phyloP scores from a whole-genome alignment of 768 basidiomycete genomes.

The Suillus paluster region DNA sequence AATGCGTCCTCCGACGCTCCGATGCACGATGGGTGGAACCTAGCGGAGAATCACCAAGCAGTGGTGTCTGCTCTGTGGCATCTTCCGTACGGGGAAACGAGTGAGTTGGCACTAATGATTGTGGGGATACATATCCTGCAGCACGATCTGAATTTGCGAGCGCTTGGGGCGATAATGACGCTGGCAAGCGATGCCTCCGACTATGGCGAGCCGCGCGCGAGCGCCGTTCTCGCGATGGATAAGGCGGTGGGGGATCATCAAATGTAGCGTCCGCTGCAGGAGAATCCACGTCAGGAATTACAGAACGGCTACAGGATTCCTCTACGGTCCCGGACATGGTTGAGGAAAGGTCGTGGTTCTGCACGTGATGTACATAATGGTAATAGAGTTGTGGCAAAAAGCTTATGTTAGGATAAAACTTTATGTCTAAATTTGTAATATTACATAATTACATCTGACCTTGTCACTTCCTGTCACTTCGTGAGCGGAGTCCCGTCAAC shows the following conservation, averaged over 20 bases:
- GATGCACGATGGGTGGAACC: constrained; percentile 26
- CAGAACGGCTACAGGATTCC: neutral
- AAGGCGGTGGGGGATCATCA: constrained; percentile 77
- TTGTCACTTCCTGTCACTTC: neutral
- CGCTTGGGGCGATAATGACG: constrained; percentile 32
- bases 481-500: constrained; percentile 1
- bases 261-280: constrained; percentile 15
- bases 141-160: constrained; percentile 42
- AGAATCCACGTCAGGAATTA: neutral
- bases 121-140: constrained; percentile 32
- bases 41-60: constrained; percentile 40
- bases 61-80: constrained; percentile 53
- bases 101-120: constrained; percentile 26
- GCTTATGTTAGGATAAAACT: neutral
- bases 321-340: neutral
- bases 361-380: neutral
- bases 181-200: constrained; percentile 35
- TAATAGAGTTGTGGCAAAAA: neutral
- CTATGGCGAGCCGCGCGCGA: constrained; percentile 35
- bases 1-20: constrained; percentile 56
- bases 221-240: constrained; percentile 57
- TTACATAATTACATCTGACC: neutral
- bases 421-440: neutral
- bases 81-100: constrained; percentile 32
- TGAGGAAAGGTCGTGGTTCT: neutral